Conservation (phyloP, 169 alveolate species). For the Pseudocohnilembus persalinus region DNA sequence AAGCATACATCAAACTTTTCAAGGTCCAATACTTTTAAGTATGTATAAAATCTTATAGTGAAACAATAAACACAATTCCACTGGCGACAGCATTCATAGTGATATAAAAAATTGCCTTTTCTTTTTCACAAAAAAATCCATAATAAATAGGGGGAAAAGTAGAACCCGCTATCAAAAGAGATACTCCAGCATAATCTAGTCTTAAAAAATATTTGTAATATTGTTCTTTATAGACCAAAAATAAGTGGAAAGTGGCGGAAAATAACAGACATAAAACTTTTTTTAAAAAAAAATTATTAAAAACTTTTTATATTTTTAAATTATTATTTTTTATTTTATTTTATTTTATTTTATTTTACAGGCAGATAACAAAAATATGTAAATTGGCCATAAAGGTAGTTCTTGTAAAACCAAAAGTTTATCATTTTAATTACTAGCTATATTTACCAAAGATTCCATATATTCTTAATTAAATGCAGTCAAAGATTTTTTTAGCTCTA, state of each 20-base stretch:
- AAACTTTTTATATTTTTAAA: too few relatives aligned
- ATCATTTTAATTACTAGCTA: constrained; percentile 13
- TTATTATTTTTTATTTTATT: too few relatives aligned
- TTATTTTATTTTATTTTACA: background rate
- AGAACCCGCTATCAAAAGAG: constrained; percentile 75
- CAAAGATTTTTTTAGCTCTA: constrained; percentile 1
- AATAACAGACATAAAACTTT: constrained; percentile 59
- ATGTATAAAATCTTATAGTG: constrained; percentile 40
- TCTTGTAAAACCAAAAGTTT: background rate
- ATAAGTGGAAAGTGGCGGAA: constrained; percentile 71
- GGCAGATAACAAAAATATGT: constrained; percentile 63
- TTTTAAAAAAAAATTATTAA: too few relatives aligned
- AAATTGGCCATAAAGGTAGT: constrained; percentile 75
- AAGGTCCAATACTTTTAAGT: constrained; percentile 28
- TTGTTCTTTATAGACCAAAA: constrained; percentile 52
- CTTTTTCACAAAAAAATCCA: constrained; percentile 58
- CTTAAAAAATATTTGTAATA: constrained; percentile 56
- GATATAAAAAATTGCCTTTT: constrained; percentile 34
- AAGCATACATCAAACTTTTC: constrained; percentile 46
- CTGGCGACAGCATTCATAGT: constrained; percentile 30
- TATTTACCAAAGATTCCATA: constrained; percentile 37
- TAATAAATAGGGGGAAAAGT: constrained; percentile 74
- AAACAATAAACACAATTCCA: constrained; percentile 34
- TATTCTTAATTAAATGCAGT: constrained; percentile 43
- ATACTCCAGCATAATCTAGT: constrained; percentile 82